Evolutionary conservation across 805 yeast species (phyloP).

Genomic region (Metschnikowia bowlesiae): DNA sequence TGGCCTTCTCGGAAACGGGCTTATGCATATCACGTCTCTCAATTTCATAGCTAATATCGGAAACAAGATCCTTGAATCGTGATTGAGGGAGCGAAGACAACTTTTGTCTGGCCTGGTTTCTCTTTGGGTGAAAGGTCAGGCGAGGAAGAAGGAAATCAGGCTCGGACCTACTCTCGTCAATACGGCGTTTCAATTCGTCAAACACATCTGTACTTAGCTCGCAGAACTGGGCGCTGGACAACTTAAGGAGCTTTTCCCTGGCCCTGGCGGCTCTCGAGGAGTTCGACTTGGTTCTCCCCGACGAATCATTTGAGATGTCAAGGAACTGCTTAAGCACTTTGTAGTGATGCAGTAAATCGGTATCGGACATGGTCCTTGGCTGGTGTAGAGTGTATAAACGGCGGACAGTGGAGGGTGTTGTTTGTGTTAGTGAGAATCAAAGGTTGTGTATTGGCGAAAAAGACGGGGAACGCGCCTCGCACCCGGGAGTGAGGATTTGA

Average conservation of each 20-base stretch:
- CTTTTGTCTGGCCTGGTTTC: conserved; percentile 94
- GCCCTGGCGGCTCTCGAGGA: conserved; percentile 74
- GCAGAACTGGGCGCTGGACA: conserved; percentile 76
- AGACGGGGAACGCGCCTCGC: neutral
- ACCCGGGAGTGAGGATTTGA: neutral
- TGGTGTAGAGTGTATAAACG: neutral
- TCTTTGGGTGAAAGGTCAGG: conserved; percentile 77
- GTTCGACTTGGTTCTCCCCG: conserved; percentile 36
- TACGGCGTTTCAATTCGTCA: conserved; percentile 84
- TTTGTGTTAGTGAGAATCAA: conserved; percentile 1
- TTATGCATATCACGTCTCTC: conserved; percentile 64
- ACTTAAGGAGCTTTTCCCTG: conserved; percentile 74
- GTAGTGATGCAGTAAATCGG: conserved; percentile 42
- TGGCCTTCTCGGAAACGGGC: conserved; percentile 5
- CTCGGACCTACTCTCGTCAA: conserved; percentile 52
- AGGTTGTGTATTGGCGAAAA: neutral
- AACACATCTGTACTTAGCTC: conserved; percentile 93
- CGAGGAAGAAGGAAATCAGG: conserved; percentile 67
- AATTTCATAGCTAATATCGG: conserved; percentile 83
- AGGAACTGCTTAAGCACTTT: conserved; percentile 48
- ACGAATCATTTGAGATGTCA: conserved; percentile 43
- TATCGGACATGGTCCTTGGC: conserved; percentile 13
- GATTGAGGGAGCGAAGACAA: conserved; percentile 76
- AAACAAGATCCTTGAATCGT: conserved; percentile 84
- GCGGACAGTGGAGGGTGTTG: neutral